Conservation (phyloP, 2,329 filamentous ascomycete species). For the Aureobasidium sp. region DNA sequence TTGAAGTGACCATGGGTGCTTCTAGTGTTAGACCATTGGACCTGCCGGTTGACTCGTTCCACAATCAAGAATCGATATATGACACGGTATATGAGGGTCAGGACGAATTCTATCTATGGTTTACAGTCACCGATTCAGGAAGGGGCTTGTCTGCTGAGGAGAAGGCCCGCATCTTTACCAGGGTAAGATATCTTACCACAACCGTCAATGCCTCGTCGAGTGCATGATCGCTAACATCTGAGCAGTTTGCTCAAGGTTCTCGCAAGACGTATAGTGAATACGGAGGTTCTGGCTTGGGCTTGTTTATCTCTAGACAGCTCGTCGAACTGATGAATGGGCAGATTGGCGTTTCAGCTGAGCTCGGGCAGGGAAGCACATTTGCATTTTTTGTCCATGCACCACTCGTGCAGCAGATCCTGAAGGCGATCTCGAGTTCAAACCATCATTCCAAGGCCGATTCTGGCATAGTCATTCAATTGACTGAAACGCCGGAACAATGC, state of each 20-base stretch:
- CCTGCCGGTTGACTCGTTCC: slow-evolving; percentile 25
- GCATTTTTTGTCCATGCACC: slow-evolving; percentile 58
- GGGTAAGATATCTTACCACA: slow-evolving; percentile 1
- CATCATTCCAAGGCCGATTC: background rate
- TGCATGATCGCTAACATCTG: background rate
- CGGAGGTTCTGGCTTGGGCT: slow-evolving; percentile 59
- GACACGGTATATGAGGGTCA: slow-evolving; percentile 31
- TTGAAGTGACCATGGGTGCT: slow-evolving; percentile 34
- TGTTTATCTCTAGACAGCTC: slow-evolving; percentile 61
- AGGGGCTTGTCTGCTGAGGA: slow-evolving; percentile 30
- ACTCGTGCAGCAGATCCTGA: background rate
- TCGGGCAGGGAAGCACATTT: slow-evolving; percentile 56
- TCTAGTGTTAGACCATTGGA: slow-evolving; percentile 27
- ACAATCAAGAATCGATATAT: slow-evolving; percentile 18
- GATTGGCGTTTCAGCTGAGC: slow-evolving; percentile 53
- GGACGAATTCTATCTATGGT: slow-evolving; percentile 30
- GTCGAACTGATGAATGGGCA: slow-evolving; percentile 61
- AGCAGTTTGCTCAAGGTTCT: slow-evolving; percentile 59
- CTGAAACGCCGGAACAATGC: background rate
- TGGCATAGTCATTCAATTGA: background rate
- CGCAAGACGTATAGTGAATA: slow-evolving; percentile 60
- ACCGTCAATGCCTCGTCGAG: background rate
- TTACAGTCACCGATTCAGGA: slow-evolving; percentile 31
- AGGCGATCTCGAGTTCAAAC: background rate
- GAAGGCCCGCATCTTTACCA: slow-evolving; percentile 48